Evolutionary conservation across 164 flowering plant genomes (phyloP), one percentile per base, ranked within the genome.

Genomic region (Houttuynia cordata): DNA sequence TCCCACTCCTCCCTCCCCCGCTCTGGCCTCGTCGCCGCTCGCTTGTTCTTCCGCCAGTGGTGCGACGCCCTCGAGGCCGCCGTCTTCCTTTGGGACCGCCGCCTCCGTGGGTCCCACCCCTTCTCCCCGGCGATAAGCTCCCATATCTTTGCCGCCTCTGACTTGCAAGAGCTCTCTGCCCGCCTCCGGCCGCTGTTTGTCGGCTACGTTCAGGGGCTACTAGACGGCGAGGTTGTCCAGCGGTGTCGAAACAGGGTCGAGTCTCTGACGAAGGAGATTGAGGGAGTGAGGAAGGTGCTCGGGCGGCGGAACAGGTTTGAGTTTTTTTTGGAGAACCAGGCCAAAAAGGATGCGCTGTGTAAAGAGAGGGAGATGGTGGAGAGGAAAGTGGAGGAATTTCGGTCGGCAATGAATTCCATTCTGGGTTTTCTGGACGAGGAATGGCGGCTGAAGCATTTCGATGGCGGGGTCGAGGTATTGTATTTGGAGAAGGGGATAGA

Each of bases 381-480:
- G 42, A 80, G 65, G 71, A 75, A 84, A 61, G 3, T 89, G 18
- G 58, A 60, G 45, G 98, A 89, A 65, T 92, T 92, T 53, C 71
- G 53, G 75, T 58, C 68, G 61, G 87, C 80, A 10, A 68, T 92
- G 82, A 3, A 42, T 22, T 81, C 87, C 68, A 42, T 89, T 8
- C 62, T 75, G 50, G 56, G 25, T 25, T 60, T 68, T 62, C 62
- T 91, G 51, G 74, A 77, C 37, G 75, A 76, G 60, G 57, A 55
- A 58, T 14, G 51, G 20, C 10, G 42, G 51, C 9, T 60, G 34
- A 6, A 55, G 23, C 19, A 53, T 20, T 14, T 71, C 14, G 20
- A 70, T 23, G 63, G 8, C 41, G 61, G 41, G 37, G 63, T 66
- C 24, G 65, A 60, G 37, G 66, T 76, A 30, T 73, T 85, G 57